Evolutionary conservation across 2,329 filamentous ascomycete species (phyloP).

Genomic region (Cladophialophora immunda): DNA sequence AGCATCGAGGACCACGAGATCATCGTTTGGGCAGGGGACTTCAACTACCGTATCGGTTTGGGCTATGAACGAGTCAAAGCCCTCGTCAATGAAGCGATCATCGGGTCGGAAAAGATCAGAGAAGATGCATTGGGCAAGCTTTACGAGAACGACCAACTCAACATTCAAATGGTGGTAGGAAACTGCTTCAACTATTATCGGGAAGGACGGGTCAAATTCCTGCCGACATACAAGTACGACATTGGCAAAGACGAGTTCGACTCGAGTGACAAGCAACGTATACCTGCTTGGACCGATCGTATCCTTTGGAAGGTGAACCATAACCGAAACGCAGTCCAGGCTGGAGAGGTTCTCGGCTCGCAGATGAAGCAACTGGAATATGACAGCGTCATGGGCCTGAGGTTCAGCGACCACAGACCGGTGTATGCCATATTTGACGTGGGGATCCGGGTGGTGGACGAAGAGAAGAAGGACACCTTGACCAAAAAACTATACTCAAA

Average conservation of each 20-base stretch:
- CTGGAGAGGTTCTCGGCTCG: slow-evolving; percentile 59
- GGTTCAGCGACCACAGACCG: slow-evolving; percentile 94
- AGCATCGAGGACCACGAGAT: slow-evolving; percentile 91
- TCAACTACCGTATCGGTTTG: slow-evolving; percentile 96
- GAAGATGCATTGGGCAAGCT: slow-evolving; percentile 32
- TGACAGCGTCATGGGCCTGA: slow-evolving; percentile 80
- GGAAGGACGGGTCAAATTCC: slow-evolving; percentile 85
- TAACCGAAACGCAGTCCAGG: slow-evolving; percentile 29
- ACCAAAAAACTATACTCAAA: slow-evolving; percentile 77
- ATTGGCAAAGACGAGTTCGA: slow-evolving; percentile 89
- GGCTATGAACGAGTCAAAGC: slow-evolving; percentile 78
- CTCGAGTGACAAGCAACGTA: slow-evolving; percentile 89
- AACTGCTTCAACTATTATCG: slow-evolving; percentile 91
- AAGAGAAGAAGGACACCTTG: slow-evolving; percentile 74
- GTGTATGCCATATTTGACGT: slow-evolving; percentile 92
- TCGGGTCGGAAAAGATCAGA: slow-evolving; percentile 88
- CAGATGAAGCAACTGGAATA: slow-evolving; percentile 86
- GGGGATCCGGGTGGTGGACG: slow-evolving; percentile 80
- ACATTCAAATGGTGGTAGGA: slow-evolving; percentile 94
- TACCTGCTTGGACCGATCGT: slow-evolving; percentile 97
- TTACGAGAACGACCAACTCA: slow-evolving; percentile 66
- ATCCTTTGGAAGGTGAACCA: slow-evolving; percentile 73
- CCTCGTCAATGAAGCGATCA: slow-evolving; percentile 74
- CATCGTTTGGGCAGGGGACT: slow-evolving; percentile 95
- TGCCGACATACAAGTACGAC: slow-evolving; percentile 96